Evolutionary conservation across 768 basidiomycete species (phyloP).

Genomic region (Lactarius vividus): DNA sequence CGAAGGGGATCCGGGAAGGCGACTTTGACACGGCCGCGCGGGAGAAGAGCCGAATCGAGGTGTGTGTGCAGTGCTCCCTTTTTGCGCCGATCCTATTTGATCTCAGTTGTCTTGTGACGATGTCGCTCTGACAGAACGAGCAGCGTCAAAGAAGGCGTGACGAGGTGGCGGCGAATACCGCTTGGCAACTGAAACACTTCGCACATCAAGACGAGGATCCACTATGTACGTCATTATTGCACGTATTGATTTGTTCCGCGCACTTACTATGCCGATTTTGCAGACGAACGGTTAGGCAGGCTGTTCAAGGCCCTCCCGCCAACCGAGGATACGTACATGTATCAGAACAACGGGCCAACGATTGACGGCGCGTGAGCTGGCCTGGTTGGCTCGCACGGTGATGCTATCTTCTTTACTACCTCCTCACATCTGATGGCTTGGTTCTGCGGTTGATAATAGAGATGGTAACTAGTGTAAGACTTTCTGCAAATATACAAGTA

Average conservation of each 20-base stretch:
- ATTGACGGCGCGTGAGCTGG: slow-evolving; percentile 19
- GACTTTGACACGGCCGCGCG: slow-evolving; percentile 88
- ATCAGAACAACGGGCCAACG: slow-evolving; percentile 51
- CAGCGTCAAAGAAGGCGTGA: slow-evolving; percentile 87
- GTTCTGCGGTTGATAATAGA: slow-evolving; percentile 6
- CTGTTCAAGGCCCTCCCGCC: slow-evolving; percentile 61
- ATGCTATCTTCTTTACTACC: neutral
- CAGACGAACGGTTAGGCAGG: slow-evolving; percentile 66
- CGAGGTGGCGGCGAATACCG: slow-evolving; percentile 66
- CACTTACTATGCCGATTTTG: neutral
- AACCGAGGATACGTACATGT: slow-evolving; percentile 76
- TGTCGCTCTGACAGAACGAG: slow-evolving; percentile 60
- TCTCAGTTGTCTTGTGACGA: neutral
- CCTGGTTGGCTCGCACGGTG: neutral
- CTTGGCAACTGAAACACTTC: slow-evolving; percentile 82
- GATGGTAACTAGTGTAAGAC: neutral
- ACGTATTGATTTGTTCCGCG: neutral
- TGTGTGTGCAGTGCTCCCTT: slow-evolving; percentile 30
- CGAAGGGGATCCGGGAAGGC: slow-evolving; percentile 86
- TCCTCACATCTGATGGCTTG: neutral
- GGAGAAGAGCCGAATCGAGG: slow-evolving; percentile 93
- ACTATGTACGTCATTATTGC: slow-evolving; percentile 51
- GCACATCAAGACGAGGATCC: slow-evolving; percentile 64
- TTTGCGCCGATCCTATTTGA: neutral
- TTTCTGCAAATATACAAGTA: neutral